Conservation (phyloP, 129 eudicot genomes). For the Dittrichia graveolens region DNA sequence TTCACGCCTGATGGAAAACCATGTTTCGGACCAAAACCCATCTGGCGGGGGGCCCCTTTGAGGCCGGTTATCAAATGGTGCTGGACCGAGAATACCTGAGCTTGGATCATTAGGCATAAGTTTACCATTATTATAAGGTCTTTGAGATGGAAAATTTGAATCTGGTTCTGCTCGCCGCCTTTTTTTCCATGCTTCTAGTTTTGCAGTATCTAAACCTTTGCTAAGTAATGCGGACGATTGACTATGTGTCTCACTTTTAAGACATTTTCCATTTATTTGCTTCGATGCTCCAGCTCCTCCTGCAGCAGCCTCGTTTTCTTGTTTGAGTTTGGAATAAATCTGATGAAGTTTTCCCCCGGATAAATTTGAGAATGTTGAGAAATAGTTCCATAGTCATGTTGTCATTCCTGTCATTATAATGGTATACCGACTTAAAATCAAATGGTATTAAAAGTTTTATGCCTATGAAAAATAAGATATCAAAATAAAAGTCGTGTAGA, state of each 20-base stretch:
- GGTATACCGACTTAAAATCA: too few species aligned
- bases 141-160: slow-evolving; percentile 26
- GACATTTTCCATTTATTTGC: slow-evolving; percentile 51
- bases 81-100: neutral
- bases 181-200: slow-evolving; percentile 91
- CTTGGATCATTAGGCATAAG: neutral
- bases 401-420: slow-evolving; percentile 61
- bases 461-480: too few species aligned
- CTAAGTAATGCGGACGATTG: slow-evolving; percentile 49
- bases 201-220: slow-evolving; percentile 64
- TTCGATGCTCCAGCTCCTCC: slow-evolving; percentile 68
- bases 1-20: neutral
- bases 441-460: too few species aligned
- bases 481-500: too few species aligned
- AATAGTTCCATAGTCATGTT: slow-evolving; percentile 86
- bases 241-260: slow-evolving; percentile 28
- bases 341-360: slow-evolving; percentile 80
- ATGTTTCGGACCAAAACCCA: neutral
- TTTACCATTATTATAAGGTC: too few species aligned
- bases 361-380: slow-evolving; percentile 81
- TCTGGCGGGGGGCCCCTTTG: neutral
- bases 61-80: neutral
- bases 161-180: slow-evolving; percentile 71
- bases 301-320: slow-evolving; percentile 57
- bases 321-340: slow-evolving; percentile 83